Conservation (phyloP, 768 basidiomycete species). For the Hericium coralloides region DNA sequence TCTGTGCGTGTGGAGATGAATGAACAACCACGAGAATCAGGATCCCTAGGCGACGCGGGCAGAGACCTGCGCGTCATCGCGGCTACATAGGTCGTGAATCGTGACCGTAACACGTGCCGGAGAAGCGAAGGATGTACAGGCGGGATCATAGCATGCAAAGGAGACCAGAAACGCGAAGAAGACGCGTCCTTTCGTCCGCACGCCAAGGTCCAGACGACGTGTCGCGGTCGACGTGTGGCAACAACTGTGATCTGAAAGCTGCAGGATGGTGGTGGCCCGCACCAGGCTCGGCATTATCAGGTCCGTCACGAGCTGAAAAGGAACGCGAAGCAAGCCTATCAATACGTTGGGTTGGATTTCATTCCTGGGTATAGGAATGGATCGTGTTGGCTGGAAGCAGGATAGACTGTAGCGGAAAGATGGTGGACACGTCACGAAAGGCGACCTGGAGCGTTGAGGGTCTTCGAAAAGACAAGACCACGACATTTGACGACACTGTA, state of each 20-base stretch:
- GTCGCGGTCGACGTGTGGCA: neutral
- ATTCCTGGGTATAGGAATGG: neutral
- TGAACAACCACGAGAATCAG: neutral
- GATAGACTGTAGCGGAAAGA: neutral
- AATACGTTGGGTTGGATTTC: neutral
- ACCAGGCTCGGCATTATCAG: neutral
- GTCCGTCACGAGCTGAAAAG: neutral
- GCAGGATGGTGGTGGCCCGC: neutral
- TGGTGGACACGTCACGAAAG: neutral
- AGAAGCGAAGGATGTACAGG: neutral
- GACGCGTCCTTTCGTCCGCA: neutral
- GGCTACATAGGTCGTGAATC: neutral
- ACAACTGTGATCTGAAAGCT: neutral
- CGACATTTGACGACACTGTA: no score
- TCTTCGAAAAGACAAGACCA: neutral
- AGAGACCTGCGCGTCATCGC: neutral
- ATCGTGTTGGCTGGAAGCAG: neutral
- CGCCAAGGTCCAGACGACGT: neutral
- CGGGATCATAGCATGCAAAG: neutral
- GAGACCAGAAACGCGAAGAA: no score
- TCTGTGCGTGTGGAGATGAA: slow-evolving; percentile 1
- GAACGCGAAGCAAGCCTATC: neutral
- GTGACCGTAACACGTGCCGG: neutral
- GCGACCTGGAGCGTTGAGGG: neutral
- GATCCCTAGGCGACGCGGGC: neutral